Base-by-base conservation (phyloP, 805 yeast genomes). In the Hanseniaspora jakobsenii region DNA sequence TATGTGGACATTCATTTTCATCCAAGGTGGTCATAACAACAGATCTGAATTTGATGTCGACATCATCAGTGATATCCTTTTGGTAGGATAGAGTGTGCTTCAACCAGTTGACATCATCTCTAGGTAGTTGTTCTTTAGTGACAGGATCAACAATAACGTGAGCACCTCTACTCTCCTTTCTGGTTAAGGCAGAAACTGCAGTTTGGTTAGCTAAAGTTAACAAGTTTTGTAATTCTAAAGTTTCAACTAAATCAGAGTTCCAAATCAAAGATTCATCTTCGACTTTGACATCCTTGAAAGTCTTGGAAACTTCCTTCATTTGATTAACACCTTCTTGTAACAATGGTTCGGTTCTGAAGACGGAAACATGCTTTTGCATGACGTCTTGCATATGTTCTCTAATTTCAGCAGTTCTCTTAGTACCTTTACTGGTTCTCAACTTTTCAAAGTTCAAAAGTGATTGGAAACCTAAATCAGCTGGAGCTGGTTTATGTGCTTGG, bases 131-230 rank as follows among this genome's bases (percentile, higher is more conserved):
- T 67, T 89, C 98, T 72, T 97, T 81, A 48, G 98, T 96, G 22
- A 38, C 28, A 2, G 48, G 35, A 17, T 45, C 48, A 29, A 45
- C 38, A 31, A 45, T 45, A 24, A 45, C 48, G 62, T 89, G 98
- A 39, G 98, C 97, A 70, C 98, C 98, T 72, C 98, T 84, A 30
- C 96, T 86, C 70, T 89, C 98, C 59, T 72, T 79, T 73, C 98
- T 84, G 47, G 85, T 93, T 51, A 91, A 86, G 42, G 98, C 98
- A 51, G 94, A 75, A 53, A 69, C 70, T 27, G 97, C 97, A 43
- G 96, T 87, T 72, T 91, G 98, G 52, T 80, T 77, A 50, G 97
- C 97, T 72, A 96, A 85, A 41, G 97, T 87, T 64, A 89, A 73
- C 72, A 89, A 74, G 78, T 89, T 89, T 67, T 87, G 95, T 63